Evolutionary conservation across 257 asterid genomes (phyloP), one percentile per base, ranked within the genome.

Genomic region (Solanum rostratum): DNA sequence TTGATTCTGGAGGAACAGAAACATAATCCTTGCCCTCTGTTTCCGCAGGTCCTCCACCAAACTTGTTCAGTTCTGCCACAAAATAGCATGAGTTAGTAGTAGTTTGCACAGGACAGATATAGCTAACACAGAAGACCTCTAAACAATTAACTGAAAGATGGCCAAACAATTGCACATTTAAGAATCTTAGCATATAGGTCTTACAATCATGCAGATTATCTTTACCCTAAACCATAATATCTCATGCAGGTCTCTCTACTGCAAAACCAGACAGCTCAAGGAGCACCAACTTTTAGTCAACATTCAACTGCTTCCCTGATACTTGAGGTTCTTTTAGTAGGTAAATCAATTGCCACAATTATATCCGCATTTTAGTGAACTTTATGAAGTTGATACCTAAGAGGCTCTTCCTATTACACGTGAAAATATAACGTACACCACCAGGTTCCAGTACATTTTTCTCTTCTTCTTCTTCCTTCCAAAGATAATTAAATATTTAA

Each of bases 1-100:
- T 92, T 78, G 73, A 71, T 53, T 91, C 93, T 1, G 92, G 88
- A 76, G 92, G 86, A 79, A 60, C 73, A 22, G 90, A 89, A 7
- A 87, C 62, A 55, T 89, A 86, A 85, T 89, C 95, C 84, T 85
- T 90, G 33, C 63, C 84, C 41, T 94, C 98, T 1, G 91, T 63
- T 57, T 93, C 95, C 2, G 74, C 50, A 73, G 83, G 79, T 13
- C 91, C 92, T 52, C 90, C 92, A 85, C 90, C 91, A 65, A 55
- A 88, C 12, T 83, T 85, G 71, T 81, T 88, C 82, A 91, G 85
- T 82, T 88, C 94, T 91, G 89, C 55, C 30, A 83, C 37, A 33
- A 49, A 74, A 74, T 20, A 68, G 37, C 39, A 55, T 43, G n/a
- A 27, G 63, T 76, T 50, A 76, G 82, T 50, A 76, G 82, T 76